Percentiles rank a stretch among this genome's conserved stretches.
These are phyloP conservation scores for Candolleomyces aberdarensis DNA, from an alignment of 768 basidiomycete genomes.

Conservation along the genomic window DNA sequence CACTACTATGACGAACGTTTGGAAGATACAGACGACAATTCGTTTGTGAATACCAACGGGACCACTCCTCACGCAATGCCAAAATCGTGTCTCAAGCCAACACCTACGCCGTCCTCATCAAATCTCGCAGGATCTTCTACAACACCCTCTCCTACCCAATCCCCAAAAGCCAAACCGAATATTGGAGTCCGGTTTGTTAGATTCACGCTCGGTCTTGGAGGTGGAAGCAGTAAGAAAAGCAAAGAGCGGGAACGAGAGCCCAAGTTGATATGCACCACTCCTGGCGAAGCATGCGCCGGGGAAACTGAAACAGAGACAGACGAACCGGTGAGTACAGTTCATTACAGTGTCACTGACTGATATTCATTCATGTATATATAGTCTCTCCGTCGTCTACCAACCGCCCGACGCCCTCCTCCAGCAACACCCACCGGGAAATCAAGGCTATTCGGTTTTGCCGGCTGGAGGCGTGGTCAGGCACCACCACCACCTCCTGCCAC, in stretches of 20 bases:
- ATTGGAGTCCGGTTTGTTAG: slow-evolving; percentile 1
- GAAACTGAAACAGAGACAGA: slow-evolving; percentile 81
- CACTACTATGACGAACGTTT: not conserved
- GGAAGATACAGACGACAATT: not conserved
- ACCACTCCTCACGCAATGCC: not conserved
- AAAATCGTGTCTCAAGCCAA: not conserved
- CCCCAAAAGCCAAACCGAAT: not conserved
- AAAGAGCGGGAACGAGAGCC: slow-evolving; percentile 7
- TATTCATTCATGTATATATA: slow-evolving; percentile 18
- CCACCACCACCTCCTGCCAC: not conserved
- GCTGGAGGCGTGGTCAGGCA: not conserved
- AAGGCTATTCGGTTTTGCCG: not conserved
- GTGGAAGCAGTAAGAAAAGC: not conserved
- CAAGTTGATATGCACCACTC: slow-evolving; percentile 61
- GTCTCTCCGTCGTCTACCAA: slow-evolving; percentile 62
- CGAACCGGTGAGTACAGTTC: slow-evolving; percentile 57
- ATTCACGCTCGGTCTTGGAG: not conserved
- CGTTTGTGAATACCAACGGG: not conserved
- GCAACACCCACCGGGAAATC: not conserved
- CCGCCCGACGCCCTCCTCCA: slow-evolving; percentile 40
- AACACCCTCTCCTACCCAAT: not conserved
- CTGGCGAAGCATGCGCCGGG: slow-evolving; percentile 57
- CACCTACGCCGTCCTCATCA: not conserved
- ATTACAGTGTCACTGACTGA: too few species aligned
- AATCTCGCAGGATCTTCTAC: not conserved